Conservation (phyloP, 495 filamentous ascomycete species). For the Neurospora sp. region DNA sequence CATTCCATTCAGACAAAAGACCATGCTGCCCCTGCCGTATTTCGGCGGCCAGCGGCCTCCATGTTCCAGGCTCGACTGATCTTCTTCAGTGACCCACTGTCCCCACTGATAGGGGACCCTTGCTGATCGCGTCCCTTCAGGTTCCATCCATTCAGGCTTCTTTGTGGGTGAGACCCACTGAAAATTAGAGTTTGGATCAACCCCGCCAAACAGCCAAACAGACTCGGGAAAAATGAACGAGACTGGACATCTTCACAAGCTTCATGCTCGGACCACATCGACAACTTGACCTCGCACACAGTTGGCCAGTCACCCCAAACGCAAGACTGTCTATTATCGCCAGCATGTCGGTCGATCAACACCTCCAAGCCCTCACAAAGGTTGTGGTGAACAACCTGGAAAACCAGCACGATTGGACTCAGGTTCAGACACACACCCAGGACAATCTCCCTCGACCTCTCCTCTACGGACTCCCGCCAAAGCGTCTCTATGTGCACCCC, state of each 20-base stretch:
- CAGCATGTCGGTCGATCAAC: constrained; percentile 16
- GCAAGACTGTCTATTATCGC: background rate
- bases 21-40: background rate
- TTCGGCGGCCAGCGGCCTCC: background rate
- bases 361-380: constrained; percentile 41
- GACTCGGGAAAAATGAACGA: background rate
- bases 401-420: constrained; percentile 80
- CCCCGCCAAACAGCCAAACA: background rate
- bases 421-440: constrained; percentile 49
- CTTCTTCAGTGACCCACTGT: background rate
- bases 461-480: constrained; percentile 80
- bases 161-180: background rate
- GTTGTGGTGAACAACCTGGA: constrained; percentile 72
- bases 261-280: background rate
- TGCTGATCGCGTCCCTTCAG: background rate
- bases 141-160: background rate
- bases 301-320: background rate
- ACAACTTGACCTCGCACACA: background rate
- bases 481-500: constrained; percentile 79
- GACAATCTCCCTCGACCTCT: constrained; percentile 47
- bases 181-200: background rate
- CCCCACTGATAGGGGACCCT: background rate
- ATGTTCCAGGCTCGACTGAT: background rate
- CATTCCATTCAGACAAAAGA: background rate
- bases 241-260: background rate